Conservation (phyloP, 805 yeast genomes). For the Candida easanensis region DNA sequence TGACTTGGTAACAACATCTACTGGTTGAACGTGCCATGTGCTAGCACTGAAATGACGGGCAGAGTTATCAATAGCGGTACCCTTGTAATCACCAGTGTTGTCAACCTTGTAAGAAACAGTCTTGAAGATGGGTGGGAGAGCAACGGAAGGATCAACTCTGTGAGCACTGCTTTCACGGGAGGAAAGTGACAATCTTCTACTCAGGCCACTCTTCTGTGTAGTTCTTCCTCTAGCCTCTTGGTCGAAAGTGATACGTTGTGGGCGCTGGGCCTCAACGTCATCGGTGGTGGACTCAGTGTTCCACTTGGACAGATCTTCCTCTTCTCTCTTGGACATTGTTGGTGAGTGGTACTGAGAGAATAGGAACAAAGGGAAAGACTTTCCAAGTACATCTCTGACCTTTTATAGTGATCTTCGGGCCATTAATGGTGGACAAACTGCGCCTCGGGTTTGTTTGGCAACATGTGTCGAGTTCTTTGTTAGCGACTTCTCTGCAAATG, state of each 20-base stretch:
- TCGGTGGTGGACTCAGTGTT: constrained; percentile 7
- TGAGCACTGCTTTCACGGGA: constrained; percentile 8
- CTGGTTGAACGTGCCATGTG: constrained; percentile 32
- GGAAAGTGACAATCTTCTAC: constrained; percentile 6
- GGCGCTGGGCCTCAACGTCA: constrained; percentile 8
- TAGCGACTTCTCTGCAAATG: no score
- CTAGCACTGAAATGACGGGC: constrained; percentile 27
- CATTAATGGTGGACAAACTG: no score
- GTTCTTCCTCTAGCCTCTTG: constrained; percentile 4
- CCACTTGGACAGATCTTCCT: constrained; percentile 6
- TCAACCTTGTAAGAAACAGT: constrained; percentile 38
- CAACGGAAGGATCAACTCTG: constrained; percentile 28
- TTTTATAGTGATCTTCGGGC: no score
- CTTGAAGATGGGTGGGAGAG: constrained; percentile 36
- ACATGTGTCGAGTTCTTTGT: no score
- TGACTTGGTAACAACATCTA: constrained; percentile 25
- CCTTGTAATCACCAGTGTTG: constrained; percentile 13
- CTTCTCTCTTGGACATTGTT: constrained; percentile 2
- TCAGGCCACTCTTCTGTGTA: background rate
- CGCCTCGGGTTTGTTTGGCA: no score
- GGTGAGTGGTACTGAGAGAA: background rate
- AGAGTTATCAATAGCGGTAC: constrained; percentile 16
- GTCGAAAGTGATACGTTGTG: constrained; percentile 6
- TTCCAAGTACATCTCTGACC: no score
- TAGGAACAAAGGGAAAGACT: background rate